Base-by-base conservation (phyloP, 495 filamentous ascomycete species). In the Lepraria neglecta region DNA sequence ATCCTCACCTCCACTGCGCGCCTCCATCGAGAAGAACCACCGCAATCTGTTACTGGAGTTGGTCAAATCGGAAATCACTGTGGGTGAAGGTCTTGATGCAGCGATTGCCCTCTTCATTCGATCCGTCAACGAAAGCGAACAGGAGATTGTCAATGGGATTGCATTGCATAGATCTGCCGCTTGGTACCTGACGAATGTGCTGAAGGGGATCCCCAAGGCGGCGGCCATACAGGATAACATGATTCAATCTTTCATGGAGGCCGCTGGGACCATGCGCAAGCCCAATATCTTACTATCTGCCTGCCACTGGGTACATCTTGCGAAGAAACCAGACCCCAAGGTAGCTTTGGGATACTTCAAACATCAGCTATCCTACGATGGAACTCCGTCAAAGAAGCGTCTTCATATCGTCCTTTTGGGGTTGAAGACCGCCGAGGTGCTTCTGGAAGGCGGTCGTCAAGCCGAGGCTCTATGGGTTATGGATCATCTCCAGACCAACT, bases 401-500 rank as follows among this genome's bases (percentile, higher is more conserved):
- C 4, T 3, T 24, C 9, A 6, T 3, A 46, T 47, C 5, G 40
- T 59, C 4, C 48, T 11, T 7, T 17, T 66, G 17, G 58, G 35
- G 10, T 54, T 68, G 21, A 61, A 48, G n/a, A 35, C 61, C 35
- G 61, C 58, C 21, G 56, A 63, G 28, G 4, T 63, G 6, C 47
- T 63, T 12, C 33, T 64, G 9, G 4, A 46, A 7, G 12, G 54
- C n/a, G 57, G 42, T 30, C 50, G 55, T 28, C 14, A 46, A 42
- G 15, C 11, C 12, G 60, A 65, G 5, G 63, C 60, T 1, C 21
- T 43, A 10, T 54, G 43, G 43, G 31, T 61, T 31, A 63, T 61
- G 60, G 47, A 42, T 4, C 12, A 42, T 4, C 19, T 61, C 15
- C 63, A 54, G 28, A 30, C 40, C 15, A 42, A 52, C 6, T 65